Base-by-base conservation (phyloP, 768 basidiomycete genomes). In the Suillus fuscotomentosus region DNA sequence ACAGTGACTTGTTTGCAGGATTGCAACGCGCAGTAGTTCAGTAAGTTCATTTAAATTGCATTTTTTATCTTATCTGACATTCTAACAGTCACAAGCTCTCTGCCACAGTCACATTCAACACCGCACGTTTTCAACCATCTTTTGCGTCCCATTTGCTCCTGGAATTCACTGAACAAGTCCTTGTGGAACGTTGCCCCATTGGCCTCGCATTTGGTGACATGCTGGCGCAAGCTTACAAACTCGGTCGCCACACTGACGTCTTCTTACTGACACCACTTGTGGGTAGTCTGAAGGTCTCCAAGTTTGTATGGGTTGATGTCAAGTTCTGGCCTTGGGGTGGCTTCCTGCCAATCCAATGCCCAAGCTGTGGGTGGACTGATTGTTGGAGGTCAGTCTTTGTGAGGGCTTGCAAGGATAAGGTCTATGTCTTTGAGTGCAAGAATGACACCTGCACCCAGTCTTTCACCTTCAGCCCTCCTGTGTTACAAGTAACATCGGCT, bases 301-400 rank as follows among this genome's bases (percentile, higher is more conserved):
- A 60, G 24, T 63, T 38, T 22, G 9, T 13, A 15, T 63, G 62
- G 54, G 10, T 1, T 14, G 51, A 63, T 20, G 20, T 3, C 1
- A n/a, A 59, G 8, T 15, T 22, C 22, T 2, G 8, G 11, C 63
- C 56, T 31, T 60, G 47, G 56, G 36, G 63, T 3, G 3, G 43
- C 15, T 39, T 36, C 45, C 45, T 60, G 6, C 57, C 63, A 14
- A 34, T 63, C 20, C 57, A 63, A 41, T 63, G 57, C 38, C 63
- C 63, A 27, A 20, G 6, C 15, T 63, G 56, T 47, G 22, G 36
- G 15, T 34, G 27, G 6, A 27, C 50, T 51, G 7, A 51, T 51
- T 24, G 24, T 27, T 51, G 27, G 50, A 6, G 48, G 4, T 51
- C 50, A 27, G 50, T 27, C 14, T 51, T 27, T 27, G 24, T 14